A percentile compares a stretch with the other conserved stretches of the same genome.
Evolutionary conservation across 352 stramenopile genomes (phyloP).

Genomic region (Phytopythium vexans): DNA sequence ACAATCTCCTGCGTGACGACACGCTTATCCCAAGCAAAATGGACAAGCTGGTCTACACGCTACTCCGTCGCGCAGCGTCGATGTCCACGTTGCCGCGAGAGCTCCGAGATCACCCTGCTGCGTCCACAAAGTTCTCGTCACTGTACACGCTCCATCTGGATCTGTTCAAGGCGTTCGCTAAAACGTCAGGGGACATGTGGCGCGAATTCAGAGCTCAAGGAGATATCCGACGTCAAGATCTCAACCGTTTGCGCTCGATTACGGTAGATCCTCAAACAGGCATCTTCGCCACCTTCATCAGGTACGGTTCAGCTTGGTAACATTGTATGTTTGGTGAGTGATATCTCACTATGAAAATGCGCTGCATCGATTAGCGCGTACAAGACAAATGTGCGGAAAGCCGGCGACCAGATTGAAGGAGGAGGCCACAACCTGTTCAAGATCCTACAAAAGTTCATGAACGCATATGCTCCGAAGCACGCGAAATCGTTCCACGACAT

Average conservation of each 20-base stretch:
- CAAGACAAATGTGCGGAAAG: constrained; percentile 62
- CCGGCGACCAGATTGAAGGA: constrained; percentile 49
- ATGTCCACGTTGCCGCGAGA: constrained; percentile 31
- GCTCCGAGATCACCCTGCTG: neutral
- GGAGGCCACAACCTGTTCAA: constrained; percentile 23
- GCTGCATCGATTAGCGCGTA: constrained; percentile 39
- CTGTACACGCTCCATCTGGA: constrained; percentile 68
- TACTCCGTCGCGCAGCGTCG: constrained; percentile 38
- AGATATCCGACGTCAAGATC: constrained; percentile 14
- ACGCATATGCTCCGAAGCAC: neutral
- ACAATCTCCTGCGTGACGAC: constrained; percentile 40
- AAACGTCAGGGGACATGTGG: constrained; percentile 42
- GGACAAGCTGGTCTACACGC: constrained; percentile 36
- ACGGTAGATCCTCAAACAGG: constrained; percentile 56
- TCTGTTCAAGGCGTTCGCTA: constrained; percentile 64
- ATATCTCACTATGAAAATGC: neutral
- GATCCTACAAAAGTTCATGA: neutral
- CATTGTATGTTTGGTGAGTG: constrained; percentile 2
- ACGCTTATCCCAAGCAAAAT: constrained; percentile 48
- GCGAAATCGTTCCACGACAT: constrained; percentile 32
- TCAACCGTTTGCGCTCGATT: constrained; percentile 43
- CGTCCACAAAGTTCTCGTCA: neutral
- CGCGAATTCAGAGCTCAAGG: constrained; percentile 10
- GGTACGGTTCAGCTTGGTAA: constrained; percentile 32
- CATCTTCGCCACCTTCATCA: constrained; percentile 63